Percentiles rank a stretch among this genome's conserved stretches.
phyloP scores from a whole-genome alignment of 1,139 yeast genomes.

The Yamadazyma sp. region DNA sequence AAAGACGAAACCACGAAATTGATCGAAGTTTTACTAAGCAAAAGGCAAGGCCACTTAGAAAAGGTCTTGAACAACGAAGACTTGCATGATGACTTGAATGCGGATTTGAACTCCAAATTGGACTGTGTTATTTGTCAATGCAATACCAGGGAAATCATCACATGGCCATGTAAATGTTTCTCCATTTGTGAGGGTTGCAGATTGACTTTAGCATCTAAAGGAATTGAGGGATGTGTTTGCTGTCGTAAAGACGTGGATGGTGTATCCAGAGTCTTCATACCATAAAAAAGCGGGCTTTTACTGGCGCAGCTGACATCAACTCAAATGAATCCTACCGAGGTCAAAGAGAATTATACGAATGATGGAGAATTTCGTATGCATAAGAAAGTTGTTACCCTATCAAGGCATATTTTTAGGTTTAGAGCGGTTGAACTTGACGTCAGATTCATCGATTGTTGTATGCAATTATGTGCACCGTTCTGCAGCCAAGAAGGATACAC shows the following conservation, averaged over 20 bases:
- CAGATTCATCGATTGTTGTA: no score
- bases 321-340: no score
- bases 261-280: conserved; percentile 51
- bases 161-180: conserved; percentile 94
- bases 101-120: conserved; percentile 17
- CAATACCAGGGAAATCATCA: conserved; percentile 69
- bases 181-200: conserved; percentile 87
- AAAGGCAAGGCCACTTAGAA: conserved; percentile 13
- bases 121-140: conserved; percentile 83
- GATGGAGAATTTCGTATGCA: no score
- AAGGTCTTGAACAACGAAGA: conserved; percentile 5
- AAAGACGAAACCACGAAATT: conserved; percentile 26
- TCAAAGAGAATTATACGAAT: no score
- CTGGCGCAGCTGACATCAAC: no score
- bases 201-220: conserved; percentile 68
- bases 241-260: conserved; percentile 74
- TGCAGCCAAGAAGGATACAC: no score
- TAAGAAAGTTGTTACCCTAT: no score
- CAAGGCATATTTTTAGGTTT: no score
- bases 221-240: conserved; percentile 80
- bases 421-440: no score
- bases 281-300: conserved; percentile 25
- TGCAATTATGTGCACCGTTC: no score
- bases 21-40: conserved; percentile 23
- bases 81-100: conserved; percentile 5